These are phyloP conservation scores for Trichoderma brevicompactum DNA, from an alignment of 2,329 filamentous ascomycete genomes.

Conservation along the genomic window DNA sequence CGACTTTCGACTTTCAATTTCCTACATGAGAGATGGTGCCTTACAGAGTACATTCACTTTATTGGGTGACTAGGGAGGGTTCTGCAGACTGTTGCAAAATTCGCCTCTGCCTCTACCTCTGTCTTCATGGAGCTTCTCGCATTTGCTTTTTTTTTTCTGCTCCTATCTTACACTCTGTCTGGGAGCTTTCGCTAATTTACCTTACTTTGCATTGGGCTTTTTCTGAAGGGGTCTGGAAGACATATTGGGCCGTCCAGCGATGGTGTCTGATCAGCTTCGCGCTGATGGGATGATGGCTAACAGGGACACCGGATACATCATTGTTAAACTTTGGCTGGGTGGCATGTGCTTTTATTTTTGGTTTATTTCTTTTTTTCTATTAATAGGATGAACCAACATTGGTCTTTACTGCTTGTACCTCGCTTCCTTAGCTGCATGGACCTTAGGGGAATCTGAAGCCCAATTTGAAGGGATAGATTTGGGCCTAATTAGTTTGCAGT, in stretches of 20 bases:
- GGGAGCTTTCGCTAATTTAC: background rate
- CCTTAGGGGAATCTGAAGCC: conserved; percentile 42
- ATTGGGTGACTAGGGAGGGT: background rate
- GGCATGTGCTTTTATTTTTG: background rate
- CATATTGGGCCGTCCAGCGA: conserved; percentile 34
- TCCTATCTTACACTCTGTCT: background rate
- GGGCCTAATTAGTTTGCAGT: conserved; percentile 41
- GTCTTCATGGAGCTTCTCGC: background rate
- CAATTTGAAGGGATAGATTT: conserved; percentile 56
- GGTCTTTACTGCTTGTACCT: background rate
- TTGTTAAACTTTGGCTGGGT: background rate
- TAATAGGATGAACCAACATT: background rate
- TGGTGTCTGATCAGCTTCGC: conserved; percentile 32
- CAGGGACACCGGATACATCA: conserved; percentile 13
- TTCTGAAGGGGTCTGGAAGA: conserved; percentile 31
- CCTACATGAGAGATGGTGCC: background rate
- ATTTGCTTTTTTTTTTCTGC: background rate
- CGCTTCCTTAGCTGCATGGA: background rate
- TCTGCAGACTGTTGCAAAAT: too few species aligned
- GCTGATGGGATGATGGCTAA: conserved; percentile 26
- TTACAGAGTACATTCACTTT: background rate
- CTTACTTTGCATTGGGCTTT: background rate
- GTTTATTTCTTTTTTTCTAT: background rate
- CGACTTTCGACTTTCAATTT: background rate
- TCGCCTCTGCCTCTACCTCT: background rate